Conservation (phyloP, 805 yeast species). For the Zygoascus bituminiphila region DNA sequence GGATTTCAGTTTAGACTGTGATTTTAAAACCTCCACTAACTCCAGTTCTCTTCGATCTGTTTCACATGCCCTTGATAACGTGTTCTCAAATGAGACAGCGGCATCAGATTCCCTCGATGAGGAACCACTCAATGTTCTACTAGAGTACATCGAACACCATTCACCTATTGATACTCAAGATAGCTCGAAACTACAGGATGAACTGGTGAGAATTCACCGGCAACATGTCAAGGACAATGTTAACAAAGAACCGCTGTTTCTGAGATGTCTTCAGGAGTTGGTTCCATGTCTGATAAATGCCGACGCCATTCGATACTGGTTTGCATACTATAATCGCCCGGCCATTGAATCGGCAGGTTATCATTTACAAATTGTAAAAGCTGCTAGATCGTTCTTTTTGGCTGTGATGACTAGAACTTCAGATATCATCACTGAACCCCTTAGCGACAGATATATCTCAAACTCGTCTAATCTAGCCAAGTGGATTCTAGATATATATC, state of each 20-base stretch:
- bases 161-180: constrained; percentile 15
- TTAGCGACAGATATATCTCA: constrained; percentile 12
- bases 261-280: constrained; percentile 25
- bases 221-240: constrained; percentile 13
- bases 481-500: constrained; percentile 21
- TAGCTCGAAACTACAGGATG: constrained; percentile 30
- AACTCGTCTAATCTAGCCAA: constrained; percentile 18
- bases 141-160: constrained; percentile 9
- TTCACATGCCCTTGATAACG: constrained; percentile 10
- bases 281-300: constrained; percentile 24
- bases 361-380: constrained; percentile 31
- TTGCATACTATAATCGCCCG: constrained; percentile 38
- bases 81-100: neutral
- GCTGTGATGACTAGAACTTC: constrained; percentile 21
- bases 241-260: constrained; percentile 22
- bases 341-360: constrained; percentile 55
- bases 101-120: constrained; percentile 1
- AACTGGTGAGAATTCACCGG: constrained; percentile 23
- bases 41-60: constrained; percentile 4
- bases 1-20: neutral
- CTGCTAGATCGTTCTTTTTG: constrained; percentile 26
- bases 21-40: too few relatives aligned
- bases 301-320: constrained; percentile 38
- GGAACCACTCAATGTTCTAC: constrained; percentile 5
- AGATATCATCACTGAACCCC: constrained; percentile 1